Conservation (phyloP, 2,329 filamentous ascomycete species). For the Botrytis paeoniae region DNA sequence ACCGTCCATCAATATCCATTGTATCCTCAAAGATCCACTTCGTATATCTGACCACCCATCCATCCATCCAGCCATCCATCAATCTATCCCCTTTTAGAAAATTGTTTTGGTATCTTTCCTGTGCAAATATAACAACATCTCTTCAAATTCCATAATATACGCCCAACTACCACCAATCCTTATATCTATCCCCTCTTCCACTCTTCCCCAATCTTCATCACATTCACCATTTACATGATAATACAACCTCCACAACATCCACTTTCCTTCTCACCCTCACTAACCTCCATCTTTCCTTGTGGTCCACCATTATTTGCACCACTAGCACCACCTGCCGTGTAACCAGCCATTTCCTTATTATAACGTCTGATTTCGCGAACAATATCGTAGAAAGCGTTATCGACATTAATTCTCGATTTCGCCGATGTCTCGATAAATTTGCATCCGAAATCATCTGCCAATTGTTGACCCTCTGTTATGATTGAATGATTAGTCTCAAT, state of each 20-base stretch:
- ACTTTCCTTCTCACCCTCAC: slow-evolving; percentile 58
- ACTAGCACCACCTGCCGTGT: slow-evolving; percentile 66
- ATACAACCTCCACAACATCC: slow-evolving; percentile 75
- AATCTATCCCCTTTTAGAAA: background rate
- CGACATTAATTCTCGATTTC: slow-evolving; percentile 96
- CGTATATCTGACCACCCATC: background rate
- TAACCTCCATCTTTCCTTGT: slow-evolving; percentile 70
- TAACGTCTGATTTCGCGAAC: slow-evolving; percentile 97
- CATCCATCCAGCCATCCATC: slow-evolving; percentile 7
- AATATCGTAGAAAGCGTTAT: slow-evolving; percentile 97
- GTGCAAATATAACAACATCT: slow-evolving; percentile 12
- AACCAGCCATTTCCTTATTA: slow-evolving; percentile 96
- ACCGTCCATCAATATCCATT: slow-evolving; percentile 6
- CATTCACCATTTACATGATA: slow-evolving; percentile 65
- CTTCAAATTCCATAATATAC: slow-evolving; percentile 8
- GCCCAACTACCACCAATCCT: slow-evolving; percentile 10
- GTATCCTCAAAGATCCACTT: slow-evolving; percentile 14
- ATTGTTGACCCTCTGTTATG: slow-evolving; percentile 75
- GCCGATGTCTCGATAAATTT: slow-evolving; percentile 99
- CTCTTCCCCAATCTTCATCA: background rate
- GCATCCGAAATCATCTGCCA: slow-evolving; percentile 87
- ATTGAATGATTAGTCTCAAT: background rate
- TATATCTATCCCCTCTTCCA: background rate
- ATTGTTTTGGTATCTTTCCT: slow-evolving; percentile 17
- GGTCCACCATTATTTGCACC: slow-evolving; percentile 58